Evolutionary conservation across 108 stramenopile species (phyloP), one percentile per base, ranked within the genome.

Genomic region (Epipyxis sp.): DNA sequence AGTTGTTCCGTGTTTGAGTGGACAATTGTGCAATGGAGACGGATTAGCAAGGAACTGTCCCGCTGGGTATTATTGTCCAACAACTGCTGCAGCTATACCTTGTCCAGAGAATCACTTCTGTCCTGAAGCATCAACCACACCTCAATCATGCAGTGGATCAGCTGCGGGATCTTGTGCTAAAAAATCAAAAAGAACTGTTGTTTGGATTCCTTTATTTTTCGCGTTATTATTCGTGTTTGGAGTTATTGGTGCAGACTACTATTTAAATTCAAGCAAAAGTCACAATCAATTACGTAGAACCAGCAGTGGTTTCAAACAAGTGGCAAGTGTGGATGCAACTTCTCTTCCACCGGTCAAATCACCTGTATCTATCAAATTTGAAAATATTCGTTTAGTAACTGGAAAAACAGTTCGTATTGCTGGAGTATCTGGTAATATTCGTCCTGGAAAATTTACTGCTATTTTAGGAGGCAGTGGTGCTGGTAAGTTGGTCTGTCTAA

Each of bases 21-120:
- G 61, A 6, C 61, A 65, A 25, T 32, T 65, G 1, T 76, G 76
- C 42, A 37, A 54, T 59, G 76, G 76, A 39, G 27, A n/a, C 1
- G 1, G 1, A 37, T 13, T 41, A 27, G 1, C 32, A 40, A 46
- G 34, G 57, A 54, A 76, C 16, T 80, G 80, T 59, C 74, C 76
- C 1, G 76, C 59, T 59, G 80, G 80, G 29, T 62, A 61, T 34
- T 80, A 80, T 59, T 80, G 80, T 44, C 10, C 2, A 13, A 80
- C 76, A 32, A 40, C 80, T 34, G 80, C 59, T n/a, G 71, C 57
- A 37, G 41, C 57, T 37, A 37, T 40, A 32, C 20, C 27, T 27
- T 80, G 80, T 59, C 59, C 40, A 0, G 40, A 27, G 40, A 1
- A n/a, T 2, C 10, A 61, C 1, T 76, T 59, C 30, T 80, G 80